Base-by-base conservation (phyloP, 768 basidiomycete species). In the Porpolomopsis calyptriformis region DNA sequence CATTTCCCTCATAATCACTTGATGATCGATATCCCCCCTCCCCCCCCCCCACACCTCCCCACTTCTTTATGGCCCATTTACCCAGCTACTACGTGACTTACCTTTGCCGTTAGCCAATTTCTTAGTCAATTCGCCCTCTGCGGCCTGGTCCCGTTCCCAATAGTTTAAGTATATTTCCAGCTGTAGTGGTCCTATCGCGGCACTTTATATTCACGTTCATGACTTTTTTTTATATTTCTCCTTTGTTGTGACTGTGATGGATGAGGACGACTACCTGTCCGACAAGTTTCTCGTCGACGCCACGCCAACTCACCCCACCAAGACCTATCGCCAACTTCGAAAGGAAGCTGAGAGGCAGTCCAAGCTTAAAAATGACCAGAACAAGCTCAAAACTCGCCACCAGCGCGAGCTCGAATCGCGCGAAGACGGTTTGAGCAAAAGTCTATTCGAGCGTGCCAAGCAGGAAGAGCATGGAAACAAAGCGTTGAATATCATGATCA, bases 401-500 rank as follows among this genome's bases (percentile, higher is more conserved):
- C 75, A 88, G 60, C 77, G 72, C 42, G 87, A 89, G 61, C 62
- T 78, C 16, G 86, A 87, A 55, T 67, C 86, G 16, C 71, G 85
- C 39, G 77, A 85, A 58, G 85, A 86, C 54, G 88, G 83, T 18
- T 73, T 90, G 51, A 73, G 69, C 60, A 87, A 73, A 63, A 88
- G 82, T 63, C 75, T 91, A 18, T 89, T 92, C 54, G 82, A 86
- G 55, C 71, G 77, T 35, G 84, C 82, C 19, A 71, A 74, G 58
- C 82, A 86, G 56, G 75, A 77, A 18, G 64, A 67, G 34, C 62
- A 67, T 43, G 70, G 73, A 35, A 89, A 76, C 67, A 91, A 89
- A 60, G 89, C 88, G 6, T 66, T 91, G 45, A 73, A 76, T 12
- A 90, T 92, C 69, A 92, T 92, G 89, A 78, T 85, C 74, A 90